Evolutionary conservation across 2,329 filamentous ascomycete genomes (phyloP).

Genomic region (Aspergillus versicolor): DNA sequence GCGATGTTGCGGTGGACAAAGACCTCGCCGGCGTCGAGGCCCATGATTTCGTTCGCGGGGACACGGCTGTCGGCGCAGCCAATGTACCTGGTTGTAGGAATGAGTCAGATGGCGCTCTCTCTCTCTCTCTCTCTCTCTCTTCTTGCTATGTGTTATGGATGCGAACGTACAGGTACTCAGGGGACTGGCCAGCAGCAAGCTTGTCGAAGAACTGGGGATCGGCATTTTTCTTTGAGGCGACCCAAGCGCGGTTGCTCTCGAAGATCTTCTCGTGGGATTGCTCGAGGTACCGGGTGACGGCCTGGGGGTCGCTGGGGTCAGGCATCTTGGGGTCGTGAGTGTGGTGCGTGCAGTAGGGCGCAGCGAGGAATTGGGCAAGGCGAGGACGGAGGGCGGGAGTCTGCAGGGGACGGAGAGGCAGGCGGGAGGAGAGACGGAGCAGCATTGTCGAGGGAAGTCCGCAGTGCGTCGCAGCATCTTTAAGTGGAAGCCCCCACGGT

Average conservation of each 20-base stretch:
- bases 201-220: constrained; percentile 67
- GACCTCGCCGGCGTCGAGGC: constrained; percentile 32
- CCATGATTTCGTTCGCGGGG: constrained; percentile 34
- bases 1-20: constrained; percentile 37
- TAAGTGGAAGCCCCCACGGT: neutral
- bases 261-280: constrained; percentile 67
- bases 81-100: constrained; percentile 29
- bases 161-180: constrained; percentile 61
- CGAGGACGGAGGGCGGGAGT: neutral
- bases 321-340: neutral
- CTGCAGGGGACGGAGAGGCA: neutral
- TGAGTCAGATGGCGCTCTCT: neutral
- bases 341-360: neutral
- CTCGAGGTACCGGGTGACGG: constrained; percentile 11
- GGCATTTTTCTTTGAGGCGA: constrained; percentile 51
- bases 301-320: neutral
- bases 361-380: neutral
- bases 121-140: too few species aligned
- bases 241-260: constrained; percentile 68
- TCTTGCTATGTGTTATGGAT: neutral
- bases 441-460: neutral
- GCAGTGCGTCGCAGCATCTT: neutral
- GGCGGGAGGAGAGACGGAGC: neutral
- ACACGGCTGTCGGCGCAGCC: constrained; percentile 33
- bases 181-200: constrained; percentile 63